Base-by-base conservation (phyloP, 306 rosid species). In the Senna siamea region DNA sequence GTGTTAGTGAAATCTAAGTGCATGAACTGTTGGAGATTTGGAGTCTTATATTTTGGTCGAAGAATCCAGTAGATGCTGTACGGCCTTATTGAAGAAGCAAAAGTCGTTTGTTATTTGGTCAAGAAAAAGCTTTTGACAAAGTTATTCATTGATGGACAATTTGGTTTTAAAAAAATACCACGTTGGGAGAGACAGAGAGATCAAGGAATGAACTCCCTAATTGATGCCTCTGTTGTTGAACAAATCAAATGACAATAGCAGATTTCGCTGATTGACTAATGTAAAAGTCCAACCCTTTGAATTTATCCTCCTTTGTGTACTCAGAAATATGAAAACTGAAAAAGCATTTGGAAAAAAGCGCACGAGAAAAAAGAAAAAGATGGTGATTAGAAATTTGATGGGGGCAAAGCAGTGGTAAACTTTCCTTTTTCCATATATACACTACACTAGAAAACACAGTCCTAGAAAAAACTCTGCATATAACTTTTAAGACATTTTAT, bases 381-480 rank as follows among this genome's bases (percentile, higher is more conserved):
- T 22, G 10, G 50, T 40, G 26, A 80, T n/a, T n/a, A n/a, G n/a
- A n/a, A 62, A 52, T 19, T 70, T 54, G 19, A 18, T 28, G 50
- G 62, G 23, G 35, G 30, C 61, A 28, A 23, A 5, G 50, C 35
- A 58, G 57, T 65, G 60, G 9, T 17, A 17, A 40, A 61, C 13
- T 0, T 37, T 37, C 77, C 74, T 72, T 86, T 79, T 65, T 82
- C 83, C 85, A 82, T 69, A 84, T 71, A 26, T 30, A 35, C 58
- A 64, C 82, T 59, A 76, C 85, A 67, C 86, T 51, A 61, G 60
- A 59, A 80, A 76, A 76, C 73, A 38, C 77, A 58, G 65, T 72
- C 78, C 60, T 30, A 47, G 55, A 63, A 58, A 74, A 70, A 26
- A 37, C 4, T 37, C 1, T 37, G 40, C 6, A 44, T 50, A 17